Conservation (phyloP, 176 grass and related monocot species). For the Lolium multiflorum region DNA sequence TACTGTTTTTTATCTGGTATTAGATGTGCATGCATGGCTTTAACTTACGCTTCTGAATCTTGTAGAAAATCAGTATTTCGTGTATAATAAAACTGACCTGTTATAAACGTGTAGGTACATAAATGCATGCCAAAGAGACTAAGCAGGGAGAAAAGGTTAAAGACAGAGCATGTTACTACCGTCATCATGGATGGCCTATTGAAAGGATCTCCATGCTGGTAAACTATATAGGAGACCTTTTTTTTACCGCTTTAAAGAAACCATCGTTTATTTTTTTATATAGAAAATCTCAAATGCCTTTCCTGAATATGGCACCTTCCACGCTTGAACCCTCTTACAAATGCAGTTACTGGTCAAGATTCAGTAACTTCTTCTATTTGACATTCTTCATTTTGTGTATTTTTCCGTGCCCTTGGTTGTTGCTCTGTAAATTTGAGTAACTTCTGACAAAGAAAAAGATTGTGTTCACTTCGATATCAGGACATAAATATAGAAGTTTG, state of each 20-base stretch:
- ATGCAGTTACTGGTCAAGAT: conserved; percentile 19
- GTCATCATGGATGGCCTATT: conserved; percentile 65
- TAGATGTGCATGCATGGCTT: not conserved
- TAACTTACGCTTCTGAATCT: conserved; percentile 21
- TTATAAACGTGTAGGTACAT: conserved; percentile 61
- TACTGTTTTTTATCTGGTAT: conserved; percentile 85
- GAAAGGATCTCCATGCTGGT: conserved; percentile 84
- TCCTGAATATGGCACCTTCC: conserved; percentile 28
- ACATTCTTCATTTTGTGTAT: conserved; percentile 29
- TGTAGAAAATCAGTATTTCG: not conserved
- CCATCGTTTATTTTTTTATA: not conserved
- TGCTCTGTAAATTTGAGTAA: conserved; percentile 21
- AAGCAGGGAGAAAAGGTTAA: conserved; percentile 73
- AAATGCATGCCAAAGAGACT: conserved; percentile 51
- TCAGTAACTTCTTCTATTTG: conserved; percentile 14
- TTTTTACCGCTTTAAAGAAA: conserved; percentile 25
- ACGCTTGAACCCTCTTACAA: conserved; percentile 21
- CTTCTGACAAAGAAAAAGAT: not conserved
- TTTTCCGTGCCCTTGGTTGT: conserved; percentile 30
- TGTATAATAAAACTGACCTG: conserved; percentile 13
- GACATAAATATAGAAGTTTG: not conserved
- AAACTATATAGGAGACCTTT: conserved; percentile 41
- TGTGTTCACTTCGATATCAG: conserved; percentile 11
- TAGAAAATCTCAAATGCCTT: conserved; percentile 20
- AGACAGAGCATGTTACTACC: conserved; percentile 59